Base-by-base conservation (phyloP, 169 alveolate genomes). In the Plasmodium billcollinsi region DNA sequence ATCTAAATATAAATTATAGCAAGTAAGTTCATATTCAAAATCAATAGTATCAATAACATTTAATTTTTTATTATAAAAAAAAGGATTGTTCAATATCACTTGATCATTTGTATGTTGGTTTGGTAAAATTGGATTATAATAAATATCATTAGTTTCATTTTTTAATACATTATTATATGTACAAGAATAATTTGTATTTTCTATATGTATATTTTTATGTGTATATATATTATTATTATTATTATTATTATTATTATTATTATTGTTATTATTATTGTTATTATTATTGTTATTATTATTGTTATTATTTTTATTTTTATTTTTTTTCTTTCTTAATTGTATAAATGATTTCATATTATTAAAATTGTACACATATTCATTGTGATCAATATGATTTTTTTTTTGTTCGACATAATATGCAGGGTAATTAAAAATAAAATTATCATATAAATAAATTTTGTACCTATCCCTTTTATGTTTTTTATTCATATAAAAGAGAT, bases 1-100 rank as follows among this genome's bases (percentile, higher is more conserved):
- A 69, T 83, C 91, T 21, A 83, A 73, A 59, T 69, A 56, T 47
- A 83, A 63, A 83, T 50, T 83, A 54, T 29, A 83, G 11, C 61
- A 83, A n/a, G 33, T 69, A 33, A 56, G 21, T 78, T 78, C 56
- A 43, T 67, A 66, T 24, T 21, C 39, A 11, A 24, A 12, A 29
- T 56, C 58, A 14, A 14, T 12, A 26, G 54, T n/a, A 73, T 73
- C 50, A 29, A 33, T 4, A n/a, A 67, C 18, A n/a, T 33, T 39
- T 39, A 39, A 20, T 20, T 6, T 18, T 24, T 63, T 8, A 4
- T 63, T 39, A 7, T 39, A 5, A 39, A 5, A 4, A 39, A 39
- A 39, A 39, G 47, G 47, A 39, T 39, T 39, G 7, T 39, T 5
- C 11, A 5, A 39, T 39, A 39, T 39, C 9, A 39, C 5, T 39